Conservation (phyloP, 805 yeast genomes). For the Hemisphaericaspora nanyangensis region DNA sequence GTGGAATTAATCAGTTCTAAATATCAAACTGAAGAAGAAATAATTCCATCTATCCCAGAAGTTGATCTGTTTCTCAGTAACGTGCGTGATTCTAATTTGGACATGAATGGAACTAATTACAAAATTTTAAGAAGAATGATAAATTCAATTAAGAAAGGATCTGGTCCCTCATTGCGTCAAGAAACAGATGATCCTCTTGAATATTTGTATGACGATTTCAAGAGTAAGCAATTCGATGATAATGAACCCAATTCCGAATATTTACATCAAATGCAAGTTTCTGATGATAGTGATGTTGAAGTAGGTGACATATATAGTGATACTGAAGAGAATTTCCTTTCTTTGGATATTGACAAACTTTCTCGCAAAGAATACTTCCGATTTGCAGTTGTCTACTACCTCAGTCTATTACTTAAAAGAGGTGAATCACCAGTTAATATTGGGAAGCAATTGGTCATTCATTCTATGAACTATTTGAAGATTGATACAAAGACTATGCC, state of each 20-base stretch:
- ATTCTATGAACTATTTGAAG: constrained; percentile 15
- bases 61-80: constrained; percentile 8
- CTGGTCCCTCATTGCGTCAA: too few species aligned
- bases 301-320: constrained; percentile 5
- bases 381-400: constrained; percentile 13
- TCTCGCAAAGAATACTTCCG: constrained; percentile 10
- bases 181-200: constrained; percentile 2
- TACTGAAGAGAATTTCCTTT: constrained; percentile 3
- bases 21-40: constrained; percentile 1
- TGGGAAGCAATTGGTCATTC: constrained; percentile 21
- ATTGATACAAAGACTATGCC: constrained; percentile 10
- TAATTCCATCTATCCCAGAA: constrained; percentile 4
- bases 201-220: constrained; percentile 14
- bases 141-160: background rate
- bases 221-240: constrained; percentile 6
- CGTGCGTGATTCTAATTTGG: constrained; percentile 12
- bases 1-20: constrained; percentile 26
- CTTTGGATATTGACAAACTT: constrained; percentile 1
- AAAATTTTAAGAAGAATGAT: constrained; percentile 1
- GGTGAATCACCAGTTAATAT: constrained; percentile 28
- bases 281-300: constrained; percentile 25
- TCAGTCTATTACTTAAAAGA: constrained; percentile 15
- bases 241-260: constrained; percentile 9
- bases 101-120: constrained; percentile 9
- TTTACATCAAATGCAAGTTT: constrained; percentile 26